Evolutionary conservation across 768 basidiomycete genomes (phyloP).

Genomic region (Russula emetica): DNA sequence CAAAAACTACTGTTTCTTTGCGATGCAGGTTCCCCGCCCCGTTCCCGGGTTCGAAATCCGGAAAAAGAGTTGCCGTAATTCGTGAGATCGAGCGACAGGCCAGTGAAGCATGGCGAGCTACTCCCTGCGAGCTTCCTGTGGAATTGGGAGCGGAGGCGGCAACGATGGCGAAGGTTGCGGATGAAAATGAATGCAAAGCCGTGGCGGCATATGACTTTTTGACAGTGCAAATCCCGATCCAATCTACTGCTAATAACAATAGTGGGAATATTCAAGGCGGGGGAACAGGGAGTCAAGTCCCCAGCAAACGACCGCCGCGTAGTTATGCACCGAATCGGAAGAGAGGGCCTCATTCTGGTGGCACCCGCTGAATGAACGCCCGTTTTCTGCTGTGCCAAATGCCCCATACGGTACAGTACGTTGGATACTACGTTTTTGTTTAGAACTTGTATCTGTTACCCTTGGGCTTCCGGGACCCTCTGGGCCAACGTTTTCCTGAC

Average conservation of each 20-base stretch:
- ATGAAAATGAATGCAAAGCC: slow-evolving; percentile 4
- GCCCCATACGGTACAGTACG: neutral
- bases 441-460: neutral
- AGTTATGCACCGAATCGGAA: neutral
- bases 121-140: slow-evolving; percentile 15
- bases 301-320: neutral
- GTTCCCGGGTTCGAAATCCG: slow-evolving; percentile 31
- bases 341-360: neutral
- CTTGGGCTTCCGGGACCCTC: neutral
- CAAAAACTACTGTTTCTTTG: neutral
- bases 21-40: slow-evolving; percentile 52
- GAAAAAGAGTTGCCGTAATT: slow-evolving; percentile 42
- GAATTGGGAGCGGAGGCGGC: neutral
- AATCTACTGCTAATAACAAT: neutral
- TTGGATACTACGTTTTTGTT: neutral
- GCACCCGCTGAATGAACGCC: neutral
- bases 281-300: neutral
- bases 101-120: slow-evolving; percentile 51
- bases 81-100: slow-evolving; percentile 61
- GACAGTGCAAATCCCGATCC: slow-evolving; percentile 11
- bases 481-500: neutral
- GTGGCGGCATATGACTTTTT: slow-evolving; percentile 30
- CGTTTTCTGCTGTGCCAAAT: neutral
- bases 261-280: neutral
- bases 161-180: neutral